A percentile compares a stretch with the other conserved stretches of the same genome.
phyloP scores from a whole-genome alignment of 2,329 filamentous ascomycete species.

The Fusarium sp. region DNA sequence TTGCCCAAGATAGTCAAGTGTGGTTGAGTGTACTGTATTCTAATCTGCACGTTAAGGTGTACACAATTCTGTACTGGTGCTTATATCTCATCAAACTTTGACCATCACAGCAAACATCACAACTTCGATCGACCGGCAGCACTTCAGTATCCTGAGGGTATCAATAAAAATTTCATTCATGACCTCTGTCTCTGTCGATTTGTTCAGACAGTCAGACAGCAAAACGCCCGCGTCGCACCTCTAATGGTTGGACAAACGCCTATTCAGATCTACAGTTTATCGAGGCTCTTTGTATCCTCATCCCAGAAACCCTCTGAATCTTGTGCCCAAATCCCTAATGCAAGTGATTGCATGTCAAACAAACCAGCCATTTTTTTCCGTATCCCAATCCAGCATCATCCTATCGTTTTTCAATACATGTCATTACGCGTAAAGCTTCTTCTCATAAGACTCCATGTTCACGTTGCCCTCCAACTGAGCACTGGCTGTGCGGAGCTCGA shows the following conservation, averaged over 20 bases:
- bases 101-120: slow-evolving; percentile 4
- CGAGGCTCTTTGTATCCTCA: slow-evolving; percentile 38
- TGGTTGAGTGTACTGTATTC: background rate
- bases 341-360: slow-evolving; percentile 37
- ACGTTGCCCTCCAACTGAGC: slow-evolving; percentile 97
- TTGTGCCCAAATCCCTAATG: slow-evolving; percentile 33
- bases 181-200: slow-evolving; percentile 35
- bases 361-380: slow-evolving; percentile 25
- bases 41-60: background rate
- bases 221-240: slow-evolving; percentile 45
- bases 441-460: slow-evolving; percentile 98
- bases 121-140: slow-evolving; percentile 35
- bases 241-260: slow-evolving; percentile 46
- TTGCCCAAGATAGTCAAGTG: background rate
- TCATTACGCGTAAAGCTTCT: slow-evolving; percentile 94
- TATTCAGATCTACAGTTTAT: slow-evolving; percentile 44
- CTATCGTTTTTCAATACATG: slow-evolving; percentile 37
- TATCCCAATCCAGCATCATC: slow-evolving; percentile 30
- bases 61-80: background rate
- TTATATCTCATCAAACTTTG: background rate
- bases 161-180: slow-evolving; percentile 43
- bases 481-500: slow-evolving; percentile 93
- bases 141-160: slow-evolving; percentile 39
- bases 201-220: slow-evolving; percentile 29
- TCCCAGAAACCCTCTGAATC: slow-evolving; percentile 26